These are phyloP conservation scores for Hemisphaericaspora subhashii DNA, from an alignment of 1,139 yeast genomes.

Conservation along the genomic window DNA sequence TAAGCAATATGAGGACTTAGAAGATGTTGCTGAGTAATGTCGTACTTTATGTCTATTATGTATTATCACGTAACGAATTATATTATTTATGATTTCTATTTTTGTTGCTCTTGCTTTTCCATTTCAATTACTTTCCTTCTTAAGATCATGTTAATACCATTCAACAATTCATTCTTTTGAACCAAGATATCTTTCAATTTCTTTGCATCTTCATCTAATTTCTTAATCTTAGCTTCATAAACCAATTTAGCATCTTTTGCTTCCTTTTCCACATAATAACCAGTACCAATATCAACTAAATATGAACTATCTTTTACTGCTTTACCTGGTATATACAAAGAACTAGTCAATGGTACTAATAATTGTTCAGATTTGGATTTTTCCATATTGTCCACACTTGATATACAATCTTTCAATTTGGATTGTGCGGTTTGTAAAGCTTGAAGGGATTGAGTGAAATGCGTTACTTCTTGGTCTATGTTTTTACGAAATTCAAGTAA, in stretches of 20 bases:
- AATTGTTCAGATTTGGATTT: constrained; percentile 44
- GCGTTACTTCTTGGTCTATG: constrained; percentile 82
- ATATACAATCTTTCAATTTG: constrained; percentile 79
- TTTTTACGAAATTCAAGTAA: constrained; percentile 80
- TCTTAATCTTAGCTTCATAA: constrained; percentile 71
- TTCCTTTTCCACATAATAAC: constrained; percentile 84
- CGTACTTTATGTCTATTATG: not conserved
- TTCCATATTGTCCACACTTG: constrained; percentile 63
- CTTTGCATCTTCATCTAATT: constrained; percentile 68
- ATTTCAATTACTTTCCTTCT: constrained; percentile 44
- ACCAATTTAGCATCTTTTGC: constrained; percentile 68
- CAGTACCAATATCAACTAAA: constrained; percentile 95
- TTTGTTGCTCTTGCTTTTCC: constrained; percentile 33
- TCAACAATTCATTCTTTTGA: constrained; percentile 57
- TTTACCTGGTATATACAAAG: constrained; percentile 86
- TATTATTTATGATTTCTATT: too few relatives aligned
- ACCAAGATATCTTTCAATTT: constrained; percentile 74
- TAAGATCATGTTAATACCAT: constrained; percentile 54
- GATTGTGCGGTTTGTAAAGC: constrained; percentile 83
- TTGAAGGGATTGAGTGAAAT: constrained; percentile 78
- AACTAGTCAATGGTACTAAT: constrained; percentile 84
- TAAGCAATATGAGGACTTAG: constrained; percentile 22
- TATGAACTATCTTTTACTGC: constrained; percentile 63
- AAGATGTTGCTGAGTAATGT: not conserved
- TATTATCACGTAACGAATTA: not conserved